A percentile compares a stretch with the other conserved stretches of the same genome.
These are phyloP conservation scores for Paraglomus brasilianum DNA, from an alignment of 192 early-diverging fungal species.

Conservation along the genomic window DNA sequence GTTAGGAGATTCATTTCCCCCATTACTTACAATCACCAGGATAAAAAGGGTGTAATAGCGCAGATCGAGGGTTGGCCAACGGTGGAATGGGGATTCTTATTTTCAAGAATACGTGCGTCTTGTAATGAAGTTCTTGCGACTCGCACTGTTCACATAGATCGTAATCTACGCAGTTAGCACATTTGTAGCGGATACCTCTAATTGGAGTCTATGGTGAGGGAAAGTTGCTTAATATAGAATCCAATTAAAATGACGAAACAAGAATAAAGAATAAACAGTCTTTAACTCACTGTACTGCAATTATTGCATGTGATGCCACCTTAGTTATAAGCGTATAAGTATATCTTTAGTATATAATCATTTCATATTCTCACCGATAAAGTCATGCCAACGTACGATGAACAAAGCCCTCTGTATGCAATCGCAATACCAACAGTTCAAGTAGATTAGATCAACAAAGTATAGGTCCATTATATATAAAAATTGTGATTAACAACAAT, in stretches of 20 bases:
- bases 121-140: constrained; percentile 68
- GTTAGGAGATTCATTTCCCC: too few species aligned
- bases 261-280: too few species aligned
- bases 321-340: constrained; percentile 8
- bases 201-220: constrained; percentile 53
- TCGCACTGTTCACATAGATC: constrained; percentile 95
- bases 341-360: too few species aligned
- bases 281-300: constrained; percentile 61
- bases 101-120: constrained; percentile 87
- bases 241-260: too few species aligned
- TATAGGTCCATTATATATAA: background rate
- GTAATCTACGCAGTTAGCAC: constrained; percentile 89
- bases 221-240: too few species aligned
- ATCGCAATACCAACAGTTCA: too few species aligned
- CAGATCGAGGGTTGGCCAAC: constrained; percentile 72
- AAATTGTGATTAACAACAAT: background rate
- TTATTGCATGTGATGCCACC: constrained; percentile 92
- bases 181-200: constrained; percentile 90
- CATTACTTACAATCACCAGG: constrained; percentile 53
- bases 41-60: constrained; percentile 75
- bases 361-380: background rate
- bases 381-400: constrained; percentile 45
- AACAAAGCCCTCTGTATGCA: constrained; percentile 54
- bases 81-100: constrained; percentile 90
- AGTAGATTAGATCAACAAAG: background rate